A percentile compares a stretch with the other conserved stretches of the same genome.
phyloP scores from a whole-genome alignment of 2,329 filamentous ascomycete species.

The Ceratocystis smalleyi region DNA sequence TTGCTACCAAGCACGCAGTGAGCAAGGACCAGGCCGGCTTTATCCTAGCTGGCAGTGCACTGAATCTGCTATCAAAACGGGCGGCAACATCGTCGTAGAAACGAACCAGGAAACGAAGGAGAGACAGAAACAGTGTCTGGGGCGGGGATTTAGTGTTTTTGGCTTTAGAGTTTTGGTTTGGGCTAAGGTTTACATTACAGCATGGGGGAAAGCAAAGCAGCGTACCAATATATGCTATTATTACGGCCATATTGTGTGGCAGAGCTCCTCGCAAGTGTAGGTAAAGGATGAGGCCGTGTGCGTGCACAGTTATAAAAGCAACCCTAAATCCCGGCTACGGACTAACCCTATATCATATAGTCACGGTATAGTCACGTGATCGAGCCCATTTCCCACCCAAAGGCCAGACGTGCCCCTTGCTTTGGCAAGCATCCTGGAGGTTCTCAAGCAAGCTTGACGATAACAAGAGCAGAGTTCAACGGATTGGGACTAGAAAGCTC shows the following conservation, averaged over 20 bases:
- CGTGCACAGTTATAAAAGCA: too few species aligned
- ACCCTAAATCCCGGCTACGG: neutral
- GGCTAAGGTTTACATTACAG: neutral
- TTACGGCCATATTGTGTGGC: neutral
- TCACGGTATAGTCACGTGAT: neutral
- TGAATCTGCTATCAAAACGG: conserved; percentile 70
- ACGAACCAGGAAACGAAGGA: neutral
- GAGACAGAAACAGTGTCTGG: neutral
- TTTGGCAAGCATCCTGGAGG: conserved; percentile 2
- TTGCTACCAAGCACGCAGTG: conserved; percentile 75
- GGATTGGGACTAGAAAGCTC: neutral
- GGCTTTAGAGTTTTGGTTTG: neutral
- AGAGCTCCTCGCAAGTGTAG: neutral
- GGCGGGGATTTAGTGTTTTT: neutral
- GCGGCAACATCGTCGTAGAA: neutral
- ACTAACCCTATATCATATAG: neutral
- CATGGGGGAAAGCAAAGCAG: neutral
- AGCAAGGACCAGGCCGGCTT: conserved; percentile 84
- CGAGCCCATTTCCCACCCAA: neutral
- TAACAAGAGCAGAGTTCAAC: neutral
- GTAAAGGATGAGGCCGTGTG: too few species aligned
- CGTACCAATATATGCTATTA: neutral
- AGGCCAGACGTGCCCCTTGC: neutral
- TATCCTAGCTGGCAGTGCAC: conserved; percentile 79
- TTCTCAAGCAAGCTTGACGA: neutral